Evolutionary conservation across 2,329 filamentous ascomycete genomes (phyloP), one percentile per base, ranked within the genome.

Genomic region (Colletotrichum ledebouriae): DNA sequence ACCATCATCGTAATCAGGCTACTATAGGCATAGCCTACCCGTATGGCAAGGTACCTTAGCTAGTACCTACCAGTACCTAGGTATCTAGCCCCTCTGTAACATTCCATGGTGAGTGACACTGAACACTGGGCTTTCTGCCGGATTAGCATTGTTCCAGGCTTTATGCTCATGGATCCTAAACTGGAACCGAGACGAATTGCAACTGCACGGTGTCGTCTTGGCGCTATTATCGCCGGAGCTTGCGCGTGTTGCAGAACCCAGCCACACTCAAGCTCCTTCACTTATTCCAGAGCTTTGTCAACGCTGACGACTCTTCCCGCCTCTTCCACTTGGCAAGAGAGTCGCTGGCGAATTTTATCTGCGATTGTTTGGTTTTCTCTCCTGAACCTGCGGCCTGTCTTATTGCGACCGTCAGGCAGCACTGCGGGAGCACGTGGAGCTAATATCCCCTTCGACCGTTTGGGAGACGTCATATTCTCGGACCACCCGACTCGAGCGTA

Each of bases 211-310:
- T 25, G n/a, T n/a, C n/a, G n/a, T 7, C 67, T 68, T 70, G 64
- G 68, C 64, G 68, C 64, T 49, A 50, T 55, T 42, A 56, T 49
- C 59, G 42, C 65, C 42, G 67, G 59, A 70, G 68, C 68, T 70
- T 70, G 67, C 64, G 67, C 64, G 68, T 60, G 53, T 63, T 70
- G 66, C 64, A 63, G 53, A 63, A 68, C 64, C 67, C 68, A 70
- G 68, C 68, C 68, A 70, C 68, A 63, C 52, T 67, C 58, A 29
- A 67, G 57, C 63, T 63, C 17, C 59, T 66, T 52, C 65, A 64
- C 11, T 59, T 49, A 59, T 53, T 47, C 67, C 46, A 22, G 39
- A 70, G 61, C 59, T 71, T 63, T 59, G 69, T 71, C 53, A 62
- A 60, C 44, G 69, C 62, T 70, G 69, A 71, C 69, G 67, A 71